Percentiles rank a stretch among this genome's conserved stretches.
Conservation (phyloP, 306 rosid species). For the Begonia loranthoides region DNA sequence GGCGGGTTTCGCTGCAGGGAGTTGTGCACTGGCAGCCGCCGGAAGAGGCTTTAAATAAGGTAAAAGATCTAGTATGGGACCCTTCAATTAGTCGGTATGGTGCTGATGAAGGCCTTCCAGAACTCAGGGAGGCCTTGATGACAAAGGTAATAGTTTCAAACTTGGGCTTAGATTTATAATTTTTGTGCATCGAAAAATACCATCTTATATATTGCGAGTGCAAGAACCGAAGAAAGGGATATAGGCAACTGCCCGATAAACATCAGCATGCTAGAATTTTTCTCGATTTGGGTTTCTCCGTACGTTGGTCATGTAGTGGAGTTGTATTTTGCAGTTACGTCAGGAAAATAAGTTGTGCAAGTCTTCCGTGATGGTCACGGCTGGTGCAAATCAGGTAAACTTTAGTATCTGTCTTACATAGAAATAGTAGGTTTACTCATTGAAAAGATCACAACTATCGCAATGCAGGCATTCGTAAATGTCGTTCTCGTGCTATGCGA, state of each 20-base stretch:
- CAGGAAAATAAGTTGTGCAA: slow-evolving; percentile 63
- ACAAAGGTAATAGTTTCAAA: slow-evolving; percentile 34
- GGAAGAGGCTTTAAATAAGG: slow-evolving; percentile 63
- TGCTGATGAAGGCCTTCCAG: slow-evolving; percentile 83
- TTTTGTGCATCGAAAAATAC: not conserved
- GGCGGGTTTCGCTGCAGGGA: slow-evolving; percentile 36
- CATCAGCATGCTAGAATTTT: too few relatives aligned
- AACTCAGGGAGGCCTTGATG: slow-evolving; percentile 59
- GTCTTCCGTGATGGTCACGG: slow-evolving; percentile 94
- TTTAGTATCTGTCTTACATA: not conserved
- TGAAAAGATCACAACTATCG: not conserved
- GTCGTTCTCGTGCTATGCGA: slow-evolving; percentile 92
- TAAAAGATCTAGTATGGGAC: slow-evolving; percentile 63
- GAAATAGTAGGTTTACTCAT: not conserved
- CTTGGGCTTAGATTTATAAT: not conserved
- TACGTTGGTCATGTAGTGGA: too few relatives aligned
- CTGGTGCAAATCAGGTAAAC: slow-evolving; percentile 98
- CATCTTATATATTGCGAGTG: too few relatives aligned
- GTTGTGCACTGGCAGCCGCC: slow-evolving; percentile 98
- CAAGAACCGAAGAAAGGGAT: not conserved
- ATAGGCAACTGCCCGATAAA: too few relatives aligned
- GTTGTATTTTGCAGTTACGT: slow-evolving; percentile 38
- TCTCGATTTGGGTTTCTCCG: too few relatives aligned
- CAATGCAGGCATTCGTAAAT: slow-evolving; percentile 88
- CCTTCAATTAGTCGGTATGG: slow-evolving; percentile 86